Evolutionary conservation across 2,329 filamentous ascomycete species (phyloP), one percentile per base, ranked within the genome.

Genomic region (Penicillium sp.): DNA sequence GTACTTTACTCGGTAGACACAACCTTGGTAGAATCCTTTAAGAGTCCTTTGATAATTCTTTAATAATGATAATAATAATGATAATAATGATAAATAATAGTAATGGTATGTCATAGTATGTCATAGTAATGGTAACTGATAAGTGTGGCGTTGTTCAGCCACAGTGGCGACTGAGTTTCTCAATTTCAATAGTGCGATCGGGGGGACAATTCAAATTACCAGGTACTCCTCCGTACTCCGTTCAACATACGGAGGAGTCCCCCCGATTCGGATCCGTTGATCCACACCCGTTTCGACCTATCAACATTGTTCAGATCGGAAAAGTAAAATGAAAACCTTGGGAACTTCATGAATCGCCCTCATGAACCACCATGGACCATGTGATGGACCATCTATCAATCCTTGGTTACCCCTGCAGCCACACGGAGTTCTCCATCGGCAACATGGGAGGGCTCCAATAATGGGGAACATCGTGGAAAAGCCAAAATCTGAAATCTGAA

Each of bases 141-240:
- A 6, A 42, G 16, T 43, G 49, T 51, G 49, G 49, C 49, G 35
- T 31, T 16, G 29, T 1, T 16, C 49, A 32, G 49, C 49, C 49
- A 51, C 49, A 31, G 18, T 35, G 47, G 37, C 32, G 26, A 29
- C 13, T 11, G 20, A 46, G 44, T 46, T 46, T 46, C 22, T 5
- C 3, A 22, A 7, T 35, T 53, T 60, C 60, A 58, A 61, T 61
- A 61, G 60, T 56, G 55, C 53, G 58, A 55, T 58, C 57, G 55
- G 50, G n/a, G n/a, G n/a, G 3, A 51, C 39, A 24, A 44, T 45
- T 55, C 40, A 47, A 44, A 35, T 48, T 45, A 6, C 7, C 26
- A 16, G 5, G 32, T 14, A 20, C 26, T 37, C 24, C 49, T 38
- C n/a, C n/a, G n/a, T n/a, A n/a, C n/a, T n/a, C n/a, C n/a, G n/a